phyloP scores from a whole-genome alignment of 2,329 filamentous ascomycete species.

The Verticillium klebahnii region DNA sequence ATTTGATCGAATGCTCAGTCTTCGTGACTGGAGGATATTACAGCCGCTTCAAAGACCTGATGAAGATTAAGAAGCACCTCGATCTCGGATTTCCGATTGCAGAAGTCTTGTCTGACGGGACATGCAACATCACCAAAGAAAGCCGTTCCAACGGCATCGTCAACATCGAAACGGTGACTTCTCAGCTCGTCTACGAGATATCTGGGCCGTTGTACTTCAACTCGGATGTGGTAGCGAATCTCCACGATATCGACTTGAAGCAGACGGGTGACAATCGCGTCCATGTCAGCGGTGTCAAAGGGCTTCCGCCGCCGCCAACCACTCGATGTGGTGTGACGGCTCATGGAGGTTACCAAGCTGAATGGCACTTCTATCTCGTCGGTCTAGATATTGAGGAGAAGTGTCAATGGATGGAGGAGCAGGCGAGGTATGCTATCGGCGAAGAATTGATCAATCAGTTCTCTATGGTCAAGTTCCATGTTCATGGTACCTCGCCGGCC shows the following conservation, averaged over 20 bases:
- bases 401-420: constrained; percentile 17
- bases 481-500: constrained; percentile 14
- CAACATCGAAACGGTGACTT: constrained; percentile 30
- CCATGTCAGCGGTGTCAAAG: constrained; percentile 29
- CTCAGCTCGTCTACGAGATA: constrained; percentile 46
- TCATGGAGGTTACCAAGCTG: constrained; percentile 30
- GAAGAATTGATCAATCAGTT: constrained; percentile 21
- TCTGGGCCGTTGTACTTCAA: constrained; percentile 40
- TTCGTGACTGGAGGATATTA: constrained; percentile 54
- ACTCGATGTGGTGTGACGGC: constrained; percentile 34
- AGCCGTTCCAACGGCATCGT: constrained; percentile 23
- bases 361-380: constrained; percentile 19
- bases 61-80: constrained; percentile 6
- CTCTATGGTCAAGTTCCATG: background rate
- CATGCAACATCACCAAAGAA: background rate
- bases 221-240: constrained; percentile 38
- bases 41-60: constrained; percentile 37
- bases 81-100: constrained; percentile 45
- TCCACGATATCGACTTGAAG: constrained; percentile 22
- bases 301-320: constrained; percentile 31
- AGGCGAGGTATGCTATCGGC: constrained; percentile 17
- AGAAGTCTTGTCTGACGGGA: constrained; percentile 27
- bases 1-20: constrained; percentile 48
- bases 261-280: constrained; percentile 16
- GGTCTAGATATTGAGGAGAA: constrained; percentile 21